Conservation (phyloP, 805 yeast genomes). For the Tetrapisispora fleetii region DNA sequence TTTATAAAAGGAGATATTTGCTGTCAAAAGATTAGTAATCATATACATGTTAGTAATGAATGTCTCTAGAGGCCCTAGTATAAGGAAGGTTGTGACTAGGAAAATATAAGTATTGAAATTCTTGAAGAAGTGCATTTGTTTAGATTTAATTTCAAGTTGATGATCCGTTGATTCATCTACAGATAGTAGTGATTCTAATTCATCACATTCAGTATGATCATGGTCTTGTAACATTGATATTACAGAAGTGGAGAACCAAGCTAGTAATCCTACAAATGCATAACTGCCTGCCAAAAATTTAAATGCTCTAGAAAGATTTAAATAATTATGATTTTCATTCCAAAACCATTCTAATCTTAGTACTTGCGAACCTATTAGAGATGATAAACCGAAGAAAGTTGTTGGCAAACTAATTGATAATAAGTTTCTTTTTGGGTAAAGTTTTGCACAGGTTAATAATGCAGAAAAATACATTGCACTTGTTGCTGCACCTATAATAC, state of each 20-base stretch:
- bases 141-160: not conserved
- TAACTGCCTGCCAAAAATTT: constrained; percentile 43
- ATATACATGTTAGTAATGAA: constrained; percentile 78
- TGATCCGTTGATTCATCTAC: not conserved
- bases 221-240: constrained; percentile 45
- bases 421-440: constrained; percentile 69
- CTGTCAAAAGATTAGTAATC: constrained; percentile 35
- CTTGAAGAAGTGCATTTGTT: constrained; percentile 24
- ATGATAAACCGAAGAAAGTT: constrained; percentile 74
- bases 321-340: constrained; percentile 14
- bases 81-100: constrained; percentile 51
- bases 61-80: constrained; percentile 79
- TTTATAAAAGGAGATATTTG: constrained; percentile 5
- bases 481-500: constrained; percentile 60
- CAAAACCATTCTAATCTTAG: constrained; percentile 36
- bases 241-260: constrained; percentile 55
- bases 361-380: constrained; percentile 62
- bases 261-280: constrained; percentile 44
- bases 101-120: constrained; percentile 57
- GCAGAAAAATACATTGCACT: constrained; percentile 64
- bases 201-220: constrained; percentile 4
- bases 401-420: constrained; percentile 84
- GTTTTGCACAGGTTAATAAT: constrained; percentile 70
- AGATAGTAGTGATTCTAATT: constrained; percentile 11
- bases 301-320: constrained; percentile 47